These are phyloP conservation scores for Diaporthe caulivora DNA, from an alignment of 2,329 filamentous ascomycete species.

Conservation along the genomic window DNA sequence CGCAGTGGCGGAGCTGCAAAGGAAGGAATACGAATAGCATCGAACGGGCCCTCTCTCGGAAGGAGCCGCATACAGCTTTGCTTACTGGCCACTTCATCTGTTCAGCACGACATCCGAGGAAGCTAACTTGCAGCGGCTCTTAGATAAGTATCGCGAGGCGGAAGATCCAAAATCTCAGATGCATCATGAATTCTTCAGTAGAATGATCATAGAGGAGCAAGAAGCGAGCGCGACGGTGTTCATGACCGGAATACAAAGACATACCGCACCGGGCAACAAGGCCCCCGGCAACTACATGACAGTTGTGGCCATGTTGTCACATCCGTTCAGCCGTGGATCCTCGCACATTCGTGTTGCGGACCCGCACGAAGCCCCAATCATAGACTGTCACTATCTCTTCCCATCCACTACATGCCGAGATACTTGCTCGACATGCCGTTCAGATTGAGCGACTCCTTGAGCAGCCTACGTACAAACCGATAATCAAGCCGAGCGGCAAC, in stretches of 20 bases:
- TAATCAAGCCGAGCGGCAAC: neutral
- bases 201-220: neutral
- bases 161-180: neutral
- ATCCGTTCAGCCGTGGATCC: slow-evolving; percentile 2
- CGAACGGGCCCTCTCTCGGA: neutral
- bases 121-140: neutral
- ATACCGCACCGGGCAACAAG: neutral
- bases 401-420: slow-evolving; percentile 25
- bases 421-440: slow-evolving; percentile 17
- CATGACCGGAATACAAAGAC: neutral
- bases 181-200: neutral
- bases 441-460: slow-evolving; percentile 9
- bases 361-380: neutral
- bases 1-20: neutral
- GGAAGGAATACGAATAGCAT: neutral
- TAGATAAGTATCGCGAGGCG: neutral
- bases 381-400: slow-evolving; percentile 15
- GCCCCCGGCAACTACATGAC: slow-evolving; percentile 6
- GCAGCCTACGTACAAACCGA: neutral
- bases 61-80: slow-evolving; percentile 9
- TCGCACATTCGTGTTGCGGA: neutral
- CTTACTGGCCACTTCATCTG: neutral
- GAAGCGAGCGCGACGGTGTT: neutral
- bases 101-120: neutral
- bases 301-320: slow-evolving; percentile 22